phyloP scores from a whole-genome alignment of 495 filamentous ascomycete species.

The Trichoderma virens region DNA sequence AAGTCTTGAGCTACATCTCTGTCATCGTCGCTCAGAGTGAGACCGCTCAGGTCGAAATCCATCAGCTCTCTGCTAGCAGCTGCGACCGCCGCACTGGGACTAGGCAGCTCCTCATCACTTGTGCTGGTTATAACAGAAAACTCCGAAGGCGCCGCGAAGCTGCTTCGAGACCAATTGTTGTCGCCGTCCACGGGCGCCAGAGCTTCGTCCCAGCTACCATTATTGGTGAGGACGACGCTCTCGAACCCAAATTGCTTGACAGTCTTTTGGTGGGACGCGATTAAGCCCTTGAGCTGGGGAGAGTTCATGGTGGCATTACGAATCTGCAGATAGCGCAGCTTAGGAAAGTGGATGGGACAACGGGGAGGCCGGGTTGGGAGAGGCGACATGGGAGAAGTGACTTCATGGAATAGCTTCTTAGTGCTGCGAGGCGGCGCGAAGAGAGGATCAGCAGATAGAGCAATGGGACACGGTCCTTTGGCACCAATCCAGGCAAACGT shows the following conservation, averaged over 20 bases:
- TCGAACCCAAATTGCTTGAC: conserved; percentile 67
- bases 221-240: conserved; percentile 51
- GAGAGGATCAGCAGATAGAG: conserved; percentile 53
- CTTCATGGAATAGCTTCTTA: conserved; percentile 45
- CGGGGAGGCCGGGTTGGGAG: conserved; percentile 36
- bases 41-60: conserved; percentile 31
- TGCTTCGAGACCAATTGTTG: conserved; percentile 36
- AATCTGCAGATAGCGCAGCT: conserved; percentile 54
- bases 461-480: conserved; percentile 59
- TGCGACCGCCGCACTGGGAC: conserved; percentile 34
- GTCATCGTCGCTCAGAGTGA: conserved; percentile 23
- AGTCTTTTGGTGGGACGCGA: conserved; percentile 51
- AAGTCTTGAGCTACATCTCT: conserved; percentile 23
- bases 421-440: conserved; percentile 45
- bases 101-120: conserved; percentile 22
- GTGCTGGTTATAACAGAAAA: conserved; percentile 18
- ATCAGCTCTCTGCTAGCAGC: conserved; percentile 35
- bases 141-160: conserved; percentile 18
- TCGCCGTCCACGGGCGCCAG: conserved; percentile 48
- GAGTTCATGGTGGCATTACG: conserved; percentile 59
- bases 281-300: conserved; percentile 55
- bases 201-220: conserved; percentile 68
- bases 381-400: conserved; percentile 46
- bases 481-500: conserved; percentile 63
- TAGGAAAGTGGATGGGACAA: conserved; percentile 46